Conservation (phyloP, 2,329 filamentous ascomycete genomes). For the Hypoxylon sp. region DNA sequence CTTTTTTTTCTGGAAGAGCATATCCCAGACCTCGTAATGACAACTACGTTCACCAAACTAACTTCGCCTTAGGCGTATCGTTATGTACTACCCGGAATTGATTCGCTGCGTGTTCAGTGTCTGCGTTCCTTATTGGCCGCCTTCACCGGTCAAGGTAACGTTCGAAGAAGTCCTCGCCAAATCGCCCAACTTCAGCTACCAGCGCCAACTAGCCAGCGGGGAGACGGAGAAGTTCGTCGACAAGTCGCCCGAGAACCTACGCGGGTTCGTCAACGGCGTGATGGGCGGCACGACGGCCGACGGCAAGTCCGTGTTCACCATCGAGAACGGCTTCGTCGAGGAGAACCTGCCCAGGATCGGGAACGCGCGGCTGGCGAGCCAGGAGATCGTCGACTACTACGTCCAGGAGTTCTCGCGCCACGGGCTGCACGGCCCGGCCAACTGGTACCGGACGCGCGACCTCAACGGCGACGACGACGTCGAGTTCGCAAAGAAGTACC, state of each 20-base stretch:
- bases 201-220: constrained; percentile 80
- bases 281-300: constrained; percentile 74
- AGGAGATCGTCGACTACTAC: constrained; percentile 83
- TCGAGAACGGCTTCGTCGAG: constrained; percentile 71
- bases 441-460: constrained; percentile 85
- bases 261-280: constrained; percentile 76
- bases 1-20: too few species aligned
- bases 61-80: constrained; percentile 62
- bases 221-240: constrained; percentile 72
- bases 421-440: constrained; percentile 82
- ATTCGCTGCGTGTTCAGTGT: constrained; percentile 81
- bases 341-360: constrained; percentile 70
- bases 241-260: constrained; percentile 66
- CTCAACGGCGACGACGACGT: constrained; percentile 83
- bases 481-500: constrained; percentile 67
- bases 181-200: constrained; percentile 82
- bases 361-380: constrained; percentile 68
- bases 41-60: constrained; percentile 8
- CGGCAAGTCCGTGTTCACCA: constrained; percentile 68
- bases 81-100: constrained; percentile 78
- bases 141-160: constrained; percentile 63
- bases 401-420: constrained; percentile 75
- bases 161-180: constrained; percentile 69
- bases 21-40: neutral
- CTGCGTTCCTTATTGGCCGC: constrained; percentile 79